Evolutionary conservation across 345 rosid species (phyloP).

Genomic region (Rhodamnia argentea): DNA sequence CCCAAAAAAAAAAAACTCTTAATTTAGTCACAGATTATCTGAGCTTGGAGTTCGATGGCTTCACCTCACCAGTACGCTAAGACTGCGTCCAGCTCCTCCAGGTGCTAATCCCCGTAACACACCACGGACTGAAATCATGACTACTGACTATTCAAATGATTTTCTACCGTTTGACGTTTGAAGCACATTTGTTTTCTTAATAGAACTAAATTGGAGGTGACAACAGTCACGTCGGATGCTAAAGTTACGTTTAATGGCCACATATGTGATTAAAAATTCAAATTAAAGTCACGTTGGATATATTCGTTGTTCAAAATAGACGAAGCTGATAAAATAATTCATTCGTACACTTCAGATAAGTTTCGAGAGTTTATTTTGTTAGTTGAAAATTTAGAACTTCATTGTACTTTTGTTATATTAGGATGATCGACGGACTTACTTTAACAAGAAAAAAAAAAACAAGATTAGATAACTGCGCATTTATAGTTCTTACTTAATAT

Average conservation of each 20-base stretch:
- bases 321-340: background rate
- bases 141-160: background rate
- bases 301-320: background rate
- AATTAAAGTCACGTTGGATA: background rate
- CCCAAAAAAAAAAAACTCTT: background rate
- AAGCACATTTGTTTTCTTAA: background rate
- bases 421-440: rapidly evolving
- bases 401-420: background rate
- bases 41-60: background rate
- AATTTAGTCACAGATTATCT: background rate
- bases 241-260: background rate
- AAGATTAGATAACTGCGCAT: background rate
- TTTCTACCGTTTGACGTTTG: background rate
- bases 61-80: background rate
- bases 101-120: background rate
- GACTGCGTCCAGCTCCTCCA: background rate
- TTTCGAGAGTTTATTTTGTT: background rate
- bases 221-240: background rate
- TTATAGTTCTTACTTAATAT: background rate
- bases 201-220: background rate
- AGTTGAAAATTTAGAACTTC: background rate
- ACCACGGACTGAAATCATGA: background rate
- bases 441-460: background rate
- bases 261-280: background rate
- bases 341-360: background rate